Evolutionary conservation across 2,329 filamentous ascomycete species (phyloP), one percentile per base, ranked within the genome.

Genomic region (Geoglossum cookeanum): DNA sequence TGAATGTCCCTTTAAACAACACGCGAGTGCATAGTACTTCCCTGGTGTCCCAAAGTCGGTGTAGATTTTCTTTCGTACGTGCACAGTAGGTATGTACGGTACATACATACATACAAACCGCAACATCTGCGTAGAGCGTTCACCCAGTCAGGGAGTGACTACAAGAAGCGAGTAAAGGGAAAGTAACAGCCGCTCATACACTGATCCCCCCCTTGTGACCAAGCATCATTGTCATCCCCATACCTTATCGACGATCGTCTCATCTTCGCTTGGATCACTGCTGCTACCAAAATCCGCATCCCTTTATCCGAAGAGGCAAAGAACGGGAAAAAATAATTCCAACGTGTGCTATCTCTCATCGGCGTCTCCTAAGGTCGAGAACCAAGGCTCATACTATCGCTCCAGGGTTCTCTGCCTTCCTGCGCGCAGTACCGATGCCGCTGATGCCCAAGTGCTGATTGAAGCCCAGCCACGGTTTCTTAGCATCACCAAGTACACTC

Each of bases 391-490:
- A 72, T 58, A 72, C 67, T 58, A 71, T 64, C 6, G 65, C 68
- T 56, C 64, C 64, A 4, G 69, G 69, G 35, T 66, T 67, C 63
- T 72, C 69, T 9, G 44, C 37, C 30, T 47, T 58, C 48, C 27
- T 76, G 76, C 87, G 92, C 54, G 90, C 90, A 3, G 89, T 96
- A 4, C 90, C 90, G 59, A 94, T 69, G 1, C 90, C 91, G 15
- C 79, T 79, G 55, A 91, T 77, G 42, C 90, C 90, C 1, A 73
- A 76, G 69, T 91, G 86, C 75, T 98, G 92, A 68, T 88, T 83
- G 58, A 81, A 78, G 1, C 91, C 91, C 56, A 98, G 73, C 92
- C 92, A 98, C 17, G 92, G 92, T 78, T 98, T 98, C 75, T 83
- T 81, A 56, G 85, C 83, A 70, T 97, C 92, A 35, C 89, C 91